phyloP scores from a whole-genome alignment of 139 green algal genomes.

The Nannochloris sp. region DNA sequence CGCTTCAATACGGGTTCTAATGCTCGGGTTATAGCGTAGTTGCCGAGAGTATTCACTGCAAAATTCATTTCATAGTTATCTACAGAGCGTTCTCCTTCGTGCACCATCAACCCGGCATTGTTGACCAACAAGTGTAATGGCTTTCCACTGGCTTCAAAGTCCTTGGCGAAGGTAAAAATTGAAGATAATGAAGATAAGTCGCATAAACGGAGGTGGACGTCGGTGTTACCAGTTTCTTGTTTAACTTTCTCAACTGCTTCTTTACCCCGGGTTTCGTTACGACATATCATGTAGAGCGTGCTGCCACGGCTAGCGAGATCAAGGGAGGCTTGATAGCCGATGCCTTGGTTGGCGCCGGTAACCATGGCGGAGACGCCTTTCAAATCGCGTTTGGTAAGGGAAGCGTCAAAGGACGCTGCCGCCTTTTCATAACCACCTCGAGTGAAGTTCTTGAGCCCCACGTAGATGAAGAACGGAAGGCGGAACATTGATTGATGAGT shows the following conservation, averaged over 20 bases:
- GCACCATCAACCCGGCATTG: conserved; percentile 59
- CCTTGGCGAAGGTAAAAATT: conserved; percentile 31
- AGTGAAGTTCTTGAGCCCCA: conserved; percentile 42
- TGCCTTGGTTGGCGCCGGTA: conserved; percentile 55
- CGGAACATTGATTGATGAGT: conserved; percentile 26
- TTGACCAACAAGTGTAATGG: conserved; percentile 61
- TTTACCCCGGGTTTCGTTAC: conserved; percentile 39
- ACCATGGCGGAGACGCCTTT: conserved; percentile 43
- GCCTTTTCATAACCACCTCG: conserved; percentile 36
- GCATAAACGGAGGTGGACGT: conserved; percentile 54
- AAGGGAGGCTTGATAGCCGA: conserved; percentile 42
- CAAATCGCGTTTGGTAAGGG: conserved; percentile 30
- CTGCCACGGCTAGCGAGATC: conserved; percentile 37
- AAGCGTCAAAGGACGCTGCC: conserved; percentile 40
- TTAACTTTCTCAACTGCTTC: conserved; percentile 33
- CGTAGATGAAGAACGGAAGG: conserved; percentile 33
- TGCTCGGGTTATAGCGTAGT: conserved; percentile 41
- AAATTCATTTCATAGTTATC: conserved; percentile 58
- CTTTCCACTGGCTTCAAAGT: conserved; percentile 21
- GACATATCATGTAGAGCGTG: conserved; percentile 56
- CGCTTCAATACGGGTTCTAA: conserved; percentile 39
- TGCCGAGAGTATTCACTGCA: conserved; percentile 57
- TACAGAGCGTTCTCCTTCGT: conserved; percentile 28
- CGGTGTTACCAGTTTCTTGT: conserved; percentile 31
- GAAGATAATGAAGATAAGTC: conserved; percentile 49